A percentile compares a stretch with the other conserved stretches of the same genome.
These are phyloP conservation scores for Suhomyces panamericanus DNA, from an alignment of 1,139 yeast species.

Conservation along the genomic window DNA sequence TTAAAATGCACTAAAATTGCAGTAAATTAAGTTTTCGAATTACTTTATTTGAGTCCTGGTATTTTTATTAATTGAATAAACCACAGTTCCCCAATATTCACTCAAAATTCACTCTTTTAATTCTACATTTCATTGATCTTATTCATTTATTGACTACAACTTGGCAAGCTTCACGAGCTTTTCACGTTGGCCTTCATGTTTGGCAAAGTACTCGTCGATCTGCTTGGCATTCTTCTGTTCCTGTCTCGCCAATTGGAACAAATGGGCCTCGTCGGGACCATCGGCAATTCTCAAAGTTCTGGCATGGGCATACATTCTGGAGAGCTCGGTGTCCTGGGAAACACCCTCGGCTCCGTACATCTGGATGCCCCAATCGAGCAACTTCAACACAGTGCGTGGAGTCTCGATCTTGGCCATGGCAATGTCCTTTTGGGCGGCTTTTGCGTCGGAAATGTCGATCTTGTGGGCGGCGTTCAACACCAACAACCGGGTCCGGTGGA, in stretches of 20 bases:
- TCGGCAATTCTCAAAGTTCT: constrained; percentile 70
- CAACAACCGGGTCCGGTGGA: constrained; percentile 57
- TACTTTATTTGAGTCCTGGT: no score
- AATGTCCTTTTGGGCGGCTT: constrained; percentile 57
- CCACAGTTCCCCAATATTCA: no score
- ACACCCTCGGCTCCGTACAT: constrained; percentile 72
- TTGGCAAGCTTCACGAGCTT: constrained; percentile 31
- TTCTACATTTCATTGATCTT: no score
- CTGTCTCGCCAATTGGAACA: constrained; percentile 56
- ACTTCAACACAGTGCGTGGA: constrained; percentile 55
- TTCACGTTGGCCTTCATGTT: constrained; percentile 22
- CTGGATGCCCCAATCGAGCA: constrained; percentile 69
- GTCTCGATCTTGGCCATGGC: constrained; percentile 71
- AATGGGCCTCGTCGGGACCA: constrained; percentile 76
- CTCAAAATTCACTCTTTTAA: no score
- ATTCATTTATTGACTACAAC: constrained; percentile 21
- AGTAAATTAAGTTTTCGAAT: no score
- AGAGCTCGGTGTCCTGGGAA: constrained; percentile 62
- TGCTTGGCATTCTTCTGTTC: constrained; percentile 37
- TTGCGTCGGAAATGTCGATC: constrained; percentile 58
- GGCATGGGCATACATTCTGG: constrained; percentile 54
- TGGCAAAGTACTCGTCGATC: constrained; percentile 37
- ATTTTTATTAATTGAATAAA: no score
- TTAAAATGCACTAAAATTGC: no score
- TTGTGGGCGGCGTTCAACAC: constrained; percentile 68